Evolutionary conservation across 345 rosid genomes (phyloP).

Genomic region (Adansonia digitata): DNA sequence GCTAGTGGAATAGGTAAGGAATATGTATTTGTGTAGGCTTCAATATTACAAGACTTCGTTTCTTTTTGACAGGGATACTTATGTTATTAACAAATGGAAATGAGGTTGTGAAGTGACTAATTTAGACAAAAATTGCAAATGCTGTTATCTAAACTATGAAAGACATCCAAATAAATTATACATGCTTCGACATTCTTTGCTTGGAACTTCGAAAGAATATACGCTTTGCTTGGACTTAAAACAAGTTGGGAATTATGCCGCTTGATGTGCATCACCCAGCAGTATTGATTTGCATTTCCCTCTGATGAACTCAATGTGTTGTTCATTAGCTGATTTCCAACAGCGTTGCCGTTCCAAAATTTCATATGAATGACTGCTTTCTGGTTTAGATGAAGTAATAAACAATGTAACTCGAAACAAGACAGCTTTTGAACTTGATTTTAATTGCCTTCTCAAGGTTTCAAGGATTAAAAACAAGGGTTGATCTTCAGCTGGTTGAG

Average conservation of each 20-base stretch:
- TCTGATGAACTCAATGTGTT: background rate
- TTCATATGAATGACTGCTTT: background rate
- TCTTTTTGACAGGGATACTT: too few species aligned
- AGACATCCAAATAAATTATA: background rate
- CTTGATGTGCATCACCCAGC: background rate
- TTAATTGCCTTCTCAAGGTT: too few species aligned
- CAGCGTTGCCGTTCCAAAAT: background rate
- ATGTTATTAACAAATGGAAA: too few species aligned
- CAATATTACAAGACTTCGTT: too few species aligned
- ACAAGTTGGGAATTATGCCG: background rate
- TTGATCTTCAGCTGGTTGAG: background rate
- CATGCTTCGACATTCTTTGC: background rate
- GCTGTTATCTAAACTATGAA: background rate
- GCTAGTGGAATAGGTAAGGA: too few species aligned
- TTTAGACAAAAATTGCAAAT: too few species aligned
- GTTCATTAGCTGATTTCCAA: background rate
- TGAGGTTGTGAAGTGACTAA: too few species aligned
- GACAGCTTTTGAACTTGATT: too few species aligned
- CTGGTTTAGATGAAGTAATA: too few species aligned
- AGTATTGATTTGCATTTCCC: background rate
- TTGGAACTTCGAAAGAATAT: background rate
- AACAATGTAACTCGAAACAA: too few species aligned
- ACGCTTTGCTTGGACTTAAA: slow-evolving; percentile 1
- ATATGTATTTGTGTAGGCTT: too few species aligned
- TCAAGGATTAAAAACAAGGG: too few species aligned